Conservation (phyloP, 2,329 filamentous ascomycete genomes). For the Aspergillus cejpii region DNA sequence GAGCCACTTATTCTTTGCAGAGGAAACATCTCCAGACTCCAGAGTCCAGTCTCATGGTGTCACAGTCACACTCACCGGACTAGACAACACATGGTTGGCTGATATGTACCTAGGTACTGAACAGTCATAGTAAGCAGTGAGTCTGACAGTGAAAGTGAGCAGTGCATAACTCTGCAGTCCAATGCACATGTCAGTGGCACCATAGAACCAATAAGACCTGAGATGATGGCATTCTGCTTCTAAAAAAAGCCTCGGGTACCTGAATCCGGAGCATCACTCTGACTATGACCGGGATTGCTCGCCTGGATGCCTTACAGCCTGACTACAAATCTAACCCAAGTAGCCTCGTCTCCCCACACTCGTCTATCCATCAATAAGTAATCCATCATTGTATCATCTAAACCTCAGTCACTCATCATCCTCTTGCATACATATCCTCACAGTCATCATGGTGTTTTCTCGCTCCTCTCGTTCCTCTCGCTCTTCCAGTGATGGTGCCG, state of each 20-base stretch:
- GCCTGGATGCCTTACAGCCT: too few species aligned
- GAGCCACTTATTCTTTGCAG: conserved; percentile 3
- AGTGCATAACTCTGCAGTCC: too few species aligned
- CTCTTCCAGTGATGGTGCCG: conserved; percentile 20
- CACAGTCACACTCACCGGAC: background rate
- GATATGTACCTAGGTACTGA: too few species aligned
- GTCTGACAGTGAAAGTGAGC: too few species aligned
- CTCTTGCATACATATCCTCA: background rate
- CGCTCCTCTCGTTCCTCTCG: conserved; percentile 14
- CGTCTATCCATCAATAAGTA: background rate
- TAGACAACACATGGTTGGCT: too few species aligned
- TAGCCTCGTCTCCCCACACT: background rate
- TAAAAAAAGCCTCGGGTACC: background rate
- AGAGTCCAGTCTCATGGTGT: background rate
- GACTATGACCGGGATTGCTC: background rate
- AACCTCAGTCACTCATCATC: too few species aligned
- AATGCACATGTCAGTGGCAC: background rate
- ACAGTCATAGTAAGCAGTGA: background rate
- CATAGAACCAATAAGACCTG: too few species aligned
- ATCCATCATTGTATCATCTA: conserved; percentile 1
- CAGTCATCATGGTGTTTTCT: conserved; percentile 15
- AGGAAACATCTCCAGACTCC: too few species aligned
- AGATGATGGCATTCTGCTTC: background rate
- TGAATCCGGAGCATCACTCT: background rate
- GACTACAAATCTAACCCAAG: too few species aligned